Evolutionary conservation across 345 rosid species (phyloP), one percentile per base, ranked within the genome.

Genomic region (Salix udensis): DNA sequence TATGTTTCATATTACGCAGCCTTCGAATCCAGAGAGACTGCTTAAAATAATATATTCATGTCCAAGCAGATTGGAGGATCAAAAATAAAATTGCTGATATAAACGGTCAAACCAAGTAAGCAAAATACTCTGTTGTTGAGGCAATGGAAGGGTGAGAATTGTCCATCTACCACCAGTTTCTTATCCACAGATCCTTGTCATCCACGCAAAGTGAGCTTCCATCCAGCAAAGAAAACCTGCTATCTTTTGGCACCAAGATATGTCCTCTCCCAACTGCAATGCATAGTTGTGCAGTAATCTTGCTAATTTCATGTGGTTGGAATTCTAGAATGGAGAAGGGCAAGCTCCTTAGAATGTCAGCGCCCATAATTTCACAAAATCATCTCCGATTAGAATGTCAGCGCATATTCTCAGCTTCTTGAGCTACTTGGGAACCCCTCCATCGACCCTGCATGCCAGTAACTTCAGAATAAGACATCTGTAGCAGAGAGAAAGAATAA

Each of bases 121-220:
- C 83, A 93, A 78, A 72, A 92, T 84, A 73, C 77, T 82, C 82
- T 96, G 96, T 60, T 96, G 99, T 67, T 91, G 97, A 67, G 74
- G 76, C 88, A 96, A 74, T 1, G 97, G 91, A 67, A 96, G 84
- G 42, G 98, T 96, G 73, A 92, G 86, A 55, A 96, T 91, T 9
- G 98, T 93, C 73, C 99, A 70, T 92, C 99, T 80, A 93, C 97
- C 9, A 91, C 89, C 68, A 93, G 71, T 80, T 93, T 95, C 88
- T 87, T 89, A 77, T 93, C 97, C 24, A 93, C 76, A 1, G 92
- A 87, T 83, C 90, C 97, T 88, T 80, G 88, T 88, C 93, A 91
- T 91, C 98, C 98, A 92, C 61, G 91, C 97, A 34, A 93, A 96
- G 80, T 96, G 86, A 65, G 97, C 93, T 84, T 93, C 97, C 81